These are phyloP conservation scores for Phytophthora sp. DNA, from an alignment of 352 stramenopile genomes.

Conservation along the genomic window DNA sequence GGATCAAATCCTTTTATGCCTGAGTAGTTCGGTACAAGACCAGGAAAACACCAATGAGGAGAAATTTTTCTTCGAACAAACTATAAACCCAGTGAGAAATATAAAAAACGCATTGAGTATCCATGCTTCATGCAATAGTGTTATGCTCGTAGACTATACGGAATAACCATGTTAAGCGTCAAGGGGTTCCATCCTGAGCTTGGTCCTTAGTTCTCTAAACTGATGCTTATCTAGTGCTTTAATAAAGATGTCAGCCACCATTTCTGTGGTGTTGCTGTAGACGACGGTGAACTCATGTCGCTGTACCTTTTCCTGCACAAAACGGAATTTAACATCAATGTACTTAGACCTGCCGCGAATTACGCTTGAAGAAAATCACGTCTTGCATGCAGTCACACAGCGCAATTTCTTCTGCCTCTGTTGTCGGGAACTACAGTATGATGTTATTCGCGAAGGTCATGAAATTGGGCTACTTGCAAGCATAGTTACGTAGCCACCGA, in stretches of 20 bases:
- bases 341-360: too few species aligned
- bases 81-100: slow-evolving; percentile 7
- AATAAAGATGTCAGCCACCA: not conserved
- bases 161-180: not conserved
- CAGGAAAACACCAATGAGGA: slow-evolving; percentile 17
- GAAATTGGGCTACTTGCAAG: too few species aligned
- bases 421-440: too few species aligned
- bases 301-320: not conserved
- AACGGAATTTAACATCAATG: too few species aligned
- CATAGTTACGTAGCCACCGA: too few species aligned
- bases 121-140: slow-evolving; percentile 6
- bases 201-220: slow-evolving; percentile 11
- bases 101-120: slow-evolving; percentile 4
- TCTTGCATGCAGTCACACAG: too few species aligned
- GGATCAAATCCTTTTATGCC: not conserved
- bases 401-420: too few species aligned
- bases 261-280: slow-evolving; percentile 7
- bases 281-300: too few species aligned
- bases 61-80: slow-evolving; percentile 1
- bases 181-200: slow-evolving; percentile 2
- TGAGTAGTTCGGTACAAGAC: slow-evolving; percentile 14
- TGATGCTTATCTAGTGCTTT: slow-evolving; percentile 9
- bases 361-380: too few species aligned
- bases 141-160: not conserved
- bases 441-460: too few species aligned